Evolutionary conservation across 768 basidiomycete species (phyloP), one percentile per base, ranked within the genome.

Genomic region (Lactifluus piperatus): DNA sequence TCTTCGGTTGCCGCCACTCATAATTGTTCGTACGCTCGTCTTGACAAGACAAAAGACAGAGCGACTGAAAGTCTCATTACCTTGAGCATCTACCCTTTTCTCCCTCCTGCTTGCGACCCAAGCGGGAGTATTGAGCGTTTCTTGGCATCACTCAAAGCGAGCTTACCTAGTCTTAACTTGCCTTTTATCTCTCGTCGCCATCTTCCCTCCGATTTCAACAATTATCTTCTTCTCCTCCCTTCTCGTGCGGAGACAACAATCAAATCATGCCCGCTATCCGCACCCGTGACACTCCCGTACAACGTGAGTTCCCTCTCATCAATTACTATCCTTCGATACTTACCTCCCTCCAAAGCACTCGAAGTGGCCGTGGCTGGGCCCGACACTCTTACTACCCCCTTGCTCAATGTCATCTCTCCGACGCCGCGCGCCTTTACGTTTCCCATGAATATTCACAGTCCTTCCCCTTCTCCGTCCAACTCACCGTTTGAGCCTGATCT

Each of bases 401-500:
- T 76, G 51, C 71, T 85, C 65, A 75, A 68, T 75, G 83, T 77
- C 75, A 74, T 74, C 77, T 85, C 74, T 49, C 81, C 74, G 79
- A 87, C 83, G 66, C 84, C 84, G 68, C 83, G 83, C 74, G 80
- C 83, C 67, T 84, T 84, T 71, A 78, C 81, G 56, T 86, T 86
- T 77, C 72, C 76, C 66, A 70, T 74, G 62, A 67, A 73, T 65
- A 49, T 54, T 32, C 58, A 74, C 58, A 57, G 64, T 69, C 68
- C 70, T 82, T 81, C 78, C 75, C 83, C 82, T 72, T 85, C 78
- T 73, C 78, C 81, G 56, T 83, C 86, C 2, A 68, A 72, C 63
- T 85, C 87, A 29, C 87, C 87, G 49, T 87, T 89, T 71, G 84
- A 88, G 74, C 81, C 82, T 68, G 84, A 85, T 73, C 80, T 81